Base-by-base conservation (phyloP, 2,329 filamentous ascomycete genomes). In the Cercospora beticola region DNA sequence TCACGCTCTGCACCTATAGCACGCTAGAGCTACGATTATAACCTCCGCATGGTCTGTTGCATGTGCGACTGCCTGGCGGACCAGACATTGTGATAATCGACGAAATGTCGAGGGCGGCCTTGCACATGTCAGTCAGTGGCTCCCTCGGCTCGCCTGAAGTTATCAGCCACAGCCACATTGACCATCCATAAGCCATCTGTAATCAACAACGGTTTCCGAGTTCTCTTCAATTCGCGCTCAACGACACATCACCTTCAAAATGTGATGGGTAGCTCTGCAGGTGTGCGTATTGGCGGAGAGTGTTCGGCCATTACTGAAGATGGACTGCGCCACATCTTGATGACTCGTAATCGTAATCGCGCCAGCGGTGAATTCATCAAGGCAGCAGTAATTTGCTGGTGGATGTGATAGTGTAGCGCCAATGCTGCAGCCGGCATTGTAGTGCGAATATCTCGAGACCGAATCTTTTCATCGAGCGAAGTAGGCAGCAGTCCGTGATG, bases 91-190 rank as follows among this genome's bases (percentile, higher is more conserved):
- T n/a, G 36, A 43, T 43, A 43, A 43, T 43, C 16, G 16, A 40
- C 36, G 16, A n/a, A 16, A 43, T 43, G 16, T n/a, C 7, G 36
- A 2, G 36, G 36, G 36, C 6, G 16, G 36, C 36, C 36, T 43
- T 3, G 43, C 61, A 33, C 31, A 54, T 54, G 43, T 63, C 61
- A 46, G 40, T 62, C 61, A 46, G 26, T 54, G 60, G 61, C 61
- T 28, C 40, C 61, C 57, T 60, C 31, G 31, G 57, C 57, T 33
- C 28, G 57, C 3, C n/a, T 49, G 43, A 49, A 23, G 6, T 3
- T 9, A 16, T 43, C 36, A 43, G 36, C 46, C 21, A 23, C 46
- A 26, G 46, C 46, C 46, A 52, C 46, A 0, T 23, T 52, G 10
- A 26, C 10, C 4, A 43, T 3, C 16, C 16, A n/a, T 14, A 26